Percentiles rank a stretch among this genome's conserved stretches.
Evolutionary conservation across 2,329 filamentous ascomycete species (phyloP).

Genomic region (Lasiodiplodia hormozganensis): DNA sequence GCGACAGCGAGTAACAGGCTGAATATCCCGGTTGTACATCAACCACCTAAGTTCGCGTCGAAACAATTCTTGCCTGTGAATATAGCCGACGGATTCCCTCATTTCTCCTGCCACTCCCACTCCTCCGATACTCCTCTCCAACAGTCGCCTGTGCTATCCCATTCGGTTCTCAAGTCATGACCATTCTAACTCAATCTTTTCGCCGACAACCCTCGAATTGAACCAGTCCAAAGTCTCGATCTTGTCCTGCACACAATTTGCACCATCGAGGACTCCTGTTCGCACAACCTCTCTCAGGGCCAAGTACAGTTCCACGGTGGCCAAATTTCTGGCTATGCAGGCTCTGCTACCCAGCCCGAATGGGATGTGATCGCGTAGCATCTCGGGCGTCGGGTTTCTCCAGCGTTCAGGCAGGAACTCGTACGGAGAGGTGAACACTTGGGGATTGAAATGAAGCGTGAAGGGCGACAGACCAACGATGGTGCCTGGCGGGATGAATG

Average conservation of each 20-base stretch:
- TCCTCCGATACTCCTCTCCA: background rate
- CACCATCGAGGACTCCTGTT: constrained; percentile 54
- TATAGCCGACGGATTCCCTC: background rate
- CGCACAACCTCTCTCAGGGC: constrained; percentile 51
- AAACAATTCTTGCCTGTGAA: background rate
- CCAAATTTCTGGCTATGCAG: constrained; percentile 43
- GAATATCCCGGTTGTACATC: background rate
- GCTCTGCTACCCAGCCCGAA: constrained; percentile 42
- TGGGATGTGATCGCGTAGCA: constrained; percentile 44
- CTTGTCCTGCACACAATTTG: constrained; percentile 45
- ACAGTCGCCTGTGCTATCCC: background rate
- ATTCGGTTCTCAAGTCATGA: background rate
- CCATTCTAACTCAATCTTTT: constrained; percentile 52
- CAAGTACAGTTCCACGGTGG: constrained; percentile 39
- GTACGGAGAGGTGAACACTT: constrained; percentile 35
- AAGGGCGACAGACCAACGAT: constrained; percentile 40
- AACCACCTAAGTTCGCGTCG: background rate
- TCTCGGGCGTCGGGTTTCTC: constrained; percentile 36
- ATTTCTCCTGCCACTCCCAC: background rate
- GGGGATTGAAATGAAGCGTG: constrained; percentile 36
- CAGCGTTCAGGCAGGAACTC: constrained; percentile 41
- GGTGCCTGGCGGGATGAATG: constrained; percentile 36
- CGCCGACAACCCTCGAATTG: constrained; percentile 59
- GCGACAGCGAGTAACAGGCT: constrained; percentile 30
- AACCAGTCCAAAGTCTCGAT: constrained; percentile 65